A percentile compares a stretch with the other conserved stretches of the same genome.
These are phyloP conservation scores for Castanopsis chinensis DNA, from an alignment of 306 rosid species.

Conservation along the genomic window DNA sequence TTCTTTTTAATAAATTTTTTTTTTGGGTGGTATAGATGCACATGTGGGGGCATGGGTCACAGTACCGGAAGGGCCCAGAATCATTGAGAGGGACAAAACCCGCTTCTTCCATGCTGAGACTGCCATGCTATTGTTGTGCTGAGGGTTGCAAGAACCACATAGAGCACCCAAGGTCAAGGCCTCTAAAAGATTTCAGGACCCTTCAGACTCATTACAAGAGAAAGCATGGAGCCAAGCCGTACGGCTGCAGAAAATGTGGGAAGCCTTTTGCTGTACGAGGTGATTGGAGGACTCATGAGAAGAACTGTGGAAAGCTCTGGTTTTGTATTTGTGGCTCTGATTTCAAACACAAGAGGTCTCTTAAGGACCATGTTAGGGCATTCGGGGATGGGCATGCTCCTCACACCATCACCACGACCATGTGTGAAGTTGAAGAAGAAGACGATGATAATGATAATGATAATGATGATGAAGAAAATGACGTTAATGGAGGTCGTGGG, in stretches of 20 bases:
- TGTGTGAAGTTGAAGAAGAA: slow-evolving; percentile 35
- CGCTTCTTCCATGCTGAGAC: slow-evolving; percentile 68
- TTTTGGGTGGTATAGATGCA: slow-evolving; percentile 61
- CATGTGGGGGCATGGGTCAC: slow-evolving; percentile 99
- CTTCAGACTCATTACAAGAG: slow-evolving; percentile 95
- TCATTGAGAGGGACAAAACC: slow-evolving; percentile 78
- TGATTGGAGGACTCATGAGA: slow-evolving; percentile 97
- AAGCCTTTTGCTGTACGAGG: slow-evolving; percentile 88
- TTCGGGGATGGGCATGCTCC: slow-evolving; percentile 84
- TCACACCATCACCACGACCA: slow-evolving; percentile 56
- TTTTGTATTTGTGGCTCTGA: slow-evolving; percentile 94
- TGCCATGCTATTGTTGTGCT: slow-evolving; percentile 92
- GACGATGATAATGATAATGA: slow-evolving; percentile 30
- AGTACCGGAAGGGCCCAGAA: slow-evolving; percentile 88
- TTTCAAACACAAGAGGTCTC: slow-evolving; percentile 91
- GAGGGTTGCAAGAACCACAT: slow-evolving; percentile 92
- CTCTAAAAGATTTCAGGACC: slow-evolving; percentile 81
- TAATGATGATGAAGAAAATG: slow-evolving; percentile 32
- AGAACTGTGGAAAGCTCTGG: slow-evolving; percentile 95
- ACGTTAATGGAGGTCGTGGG: slow-evolving; percentile 10
- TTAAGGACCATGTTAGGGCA: slow-evolving; percentile 83
- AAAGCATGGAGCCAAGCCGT: slow-evolving; percentile 90
- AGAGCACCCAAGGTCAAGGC: slow-evolving; percentile 81
- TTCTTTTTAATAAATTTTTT: too few relatives aligned
- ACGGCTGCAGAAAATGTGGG: slow-evolving; percentile 77